Conservation (phyloP, 768 basidiomycete genomes). For the Russula brevipes region DNA sequence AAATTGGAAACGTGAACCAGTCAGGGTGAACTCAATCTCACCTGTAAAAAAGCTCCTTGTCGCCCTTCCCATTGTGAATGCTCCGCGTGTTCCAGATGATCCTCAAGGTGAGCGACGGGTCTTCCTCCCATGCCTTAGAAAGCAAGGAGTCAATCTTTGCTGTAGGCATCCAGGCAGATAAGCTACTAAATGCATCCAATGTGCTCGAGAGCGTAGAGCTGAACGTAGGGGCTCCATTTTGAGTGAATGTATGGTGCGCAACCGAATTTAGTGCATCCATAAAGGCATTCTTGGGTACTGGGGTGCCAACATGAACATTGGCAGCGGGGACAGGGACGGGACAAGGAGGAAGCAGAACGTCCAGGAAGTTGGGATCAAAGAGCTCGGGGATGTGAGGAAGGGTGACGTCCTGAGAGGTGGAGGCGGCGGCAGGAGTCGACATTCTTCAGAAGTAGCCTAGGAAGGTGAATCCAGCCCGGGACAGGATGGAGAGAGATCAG, state of each 20-base stretch:
- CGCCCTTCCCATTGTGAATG: conserved; percentile 64
- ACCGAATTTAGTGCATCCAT: conserved; percentile 48
- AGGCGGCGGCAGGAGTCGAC: conserved; percentile 22
- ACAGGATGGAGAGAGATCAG: background rate
- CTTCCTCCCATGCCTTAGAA: conserved; percentile 50
- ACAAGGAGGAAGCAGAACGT: conserved; percentile 45
- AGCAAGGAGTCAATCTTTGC: conserved; percentile 36
- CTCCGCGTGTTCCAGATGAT: conserved; percentile 66
- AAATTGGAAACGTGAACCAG: background rate
- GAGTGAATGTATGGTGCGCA: conserved; percentile 43
- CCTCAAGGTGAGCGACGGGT: conserved; percentile 52
- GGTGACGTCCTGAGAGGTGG: conserved; percentile 42
- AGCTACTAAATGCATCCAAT: conserved; percentile 52
- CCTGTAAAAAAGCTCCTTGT: conserved; percentile 57
- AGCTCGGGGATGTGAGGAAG: conserved; percentile 58
- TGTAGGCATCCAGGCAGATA: conserved; percentile 31
- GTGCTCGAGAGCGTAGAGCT: conserved; percentile 46
- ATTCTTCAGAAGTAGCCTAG: conserved; percentile 7
- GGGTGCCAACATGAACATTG: background rate
- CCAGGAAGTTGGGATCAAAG: conserved; percentile 49
- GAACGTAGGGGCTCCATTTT: conserved; percentile 48
- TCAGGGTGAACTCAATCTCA: conserved; percentile 28
- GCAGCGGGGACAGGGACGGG: conserved; percentile 4
- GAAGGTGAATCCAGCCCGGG: background rate
- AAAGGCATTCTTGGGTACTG: conserved; percentile 40